Evolutionary conservation across 2,329 filamentous ascomycete genomes (phyloP).

Genomic region (Fusarium sp.): DNA sequence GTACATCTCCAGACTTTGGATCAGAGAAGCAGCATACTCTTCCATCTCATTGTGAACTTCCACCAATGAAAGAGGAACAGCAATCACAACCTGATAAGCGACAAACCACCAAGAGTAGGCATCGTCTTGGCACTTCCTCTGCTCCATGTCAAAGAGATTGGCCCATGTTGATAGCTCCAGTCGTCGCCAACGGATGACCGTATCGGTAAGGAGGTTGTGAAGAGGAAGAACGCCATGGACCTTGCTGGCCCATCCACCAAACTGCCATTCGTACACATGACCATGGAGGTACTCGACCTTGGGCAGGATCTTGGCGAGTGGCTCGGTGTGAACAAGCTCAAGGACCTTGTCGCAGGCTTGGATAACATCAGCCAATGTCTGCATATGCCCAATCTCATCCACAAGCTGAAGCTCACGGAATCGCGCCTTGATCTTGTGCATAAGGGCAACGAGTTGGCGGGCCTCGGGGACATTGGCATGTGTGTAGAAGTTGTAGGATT

Average conservation of each 20-base stretch:
- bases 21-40: slow-evolving; percentile 71
- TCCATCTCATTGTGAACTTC: slow-evolving; percentile 67
- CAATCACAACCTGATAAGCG: slow-evolving; percentile 88
- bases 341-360: slow-evolving; percentile 78
- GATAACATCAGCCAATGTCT: slow-evolving; percentile 80
- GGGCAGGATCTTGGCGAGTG: slow-evolving; percentile 84
- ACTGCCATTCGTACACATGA: slow-evolving; percentile 92
- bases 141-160: slow-evolving; percentile 85
- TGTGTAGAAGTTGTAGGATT: slow-evolving; percentile 86
- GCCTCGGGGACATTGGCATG: slow-evolving; percentile 81
- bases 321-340: slow-evolving; percentile 79
- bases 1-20: slow-evolving; percentile 82
- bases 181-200: slow-evolving; percentile 88
- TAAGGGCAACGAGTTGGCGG: slow-evolving; percentile 74
- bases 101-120: slow-evolving; percentile 96
- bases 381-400: slow-evolving; percentile 76
- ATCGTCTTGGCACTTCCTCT: slow-evolving; percentile 76
- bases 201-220: slow-evolving; percentile 80
- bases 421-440: slow-evolving; percentile 73
- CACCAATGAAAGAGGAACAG: slow-evolving; percentile 73
- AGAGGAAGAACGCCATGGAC: slow-evolving; percentile 74
- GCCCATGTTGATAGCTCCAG: slow-evolving; percentile 94
- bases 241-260: slow-evolving; percentile 82
- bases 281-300: slow-evolving; percentile 88
- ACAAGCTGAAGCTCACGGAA: slow-evolving; percentile 76